Evolutionary conservation across 805 yeast genomes (phyloP), one percentile per base, ranked within the genome.

Genomic region (Candida germanica): DNA sequence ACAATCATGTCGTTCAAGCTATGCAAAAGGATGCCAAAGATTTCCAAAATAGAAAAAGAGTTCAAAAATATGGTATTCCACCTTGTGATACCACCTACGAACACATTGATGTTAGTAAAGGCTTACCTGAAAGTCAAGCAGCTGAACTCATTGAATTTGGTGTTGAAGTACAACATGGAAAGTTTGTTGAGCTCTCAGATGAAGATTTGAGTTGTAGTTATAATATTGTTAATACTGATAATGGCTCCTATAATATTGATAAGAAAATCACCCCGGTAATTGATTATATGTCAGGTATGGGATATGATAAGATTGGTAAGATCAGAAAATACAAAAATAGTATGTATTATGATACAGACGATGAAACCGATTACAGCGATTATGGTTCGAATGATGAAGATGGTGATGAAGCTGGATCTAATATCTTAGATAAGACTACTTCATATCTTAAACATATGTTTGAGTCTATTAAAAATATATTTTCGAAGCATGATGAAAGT

Each of bases 121-220:
- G 73, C 0, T 47, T 75, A n/a, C 82, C 83, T 11, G 40, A 47
- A 28, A 65, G 61, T 3, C 35, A 62, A 19, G 77, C 75, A 1
- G 53, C 57, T 4, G 61, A 59, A 0, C 51, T 80, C 33, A 69
- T 81, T 26, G 59, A 61, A 19, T 51, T 49, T 7, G 86, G 87
- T 1, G 80, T 75, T 4, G 53, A 61, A 6, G 65, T 61, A 0
- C 50, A 56, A 7, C 57, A 51, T 31, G 91, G 91, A 0, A 58
- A 58, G 39, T 80, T 56, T 49, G 71, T 80, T 6, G 49, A 61
- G 3, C 51, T 83, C 6, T 40, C 59, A 2, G 66, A 62, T 6
- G 49, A 57, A 0, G 80, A 78, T 26, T 48, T 79, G 37, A 42
- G 44, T 7, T 62, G 77, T 1, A 61, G 60, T 5, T 71, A 49